Conservation (phyloP, 2,329 filamentous ascomycete species). For the Fusarium albosuccineum region DNA sequence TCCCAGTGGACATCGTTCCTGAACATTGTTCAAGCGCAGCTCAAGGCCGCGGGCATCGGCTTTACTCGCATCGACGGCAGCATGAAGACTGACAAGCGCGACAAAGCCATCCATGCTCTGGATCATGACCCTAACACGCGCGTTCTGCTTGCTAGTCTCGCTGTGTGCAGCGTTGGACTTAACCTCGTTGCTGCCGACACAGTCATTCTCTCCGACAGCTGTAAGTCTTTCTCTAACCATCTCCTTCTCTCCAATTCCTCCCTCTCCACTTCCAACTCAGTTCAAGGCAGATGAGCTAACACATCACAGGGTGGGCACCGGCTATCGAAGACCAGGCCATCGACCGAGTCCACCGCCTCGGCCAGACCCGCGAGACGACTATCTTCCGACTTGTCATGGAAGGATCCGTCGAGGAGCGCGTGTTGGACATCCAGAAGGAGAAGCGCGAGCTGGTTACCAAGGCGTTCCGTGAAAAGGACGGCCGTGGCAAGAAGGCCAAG, state of each 20-base stretch:
- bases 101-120: conserved; percentile 76
- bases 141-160: conserved; percentile 84
- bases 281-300: conserved; percentile 17
- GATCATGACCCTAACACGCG: conserved; percentile 75
- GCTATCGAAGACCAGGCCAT: conserved; percentile 94
- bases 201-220: conserved; percentile 85
- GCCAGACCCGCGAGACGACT: conserved; percentile 82
- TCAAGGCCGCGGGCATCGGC: conserved; percentile 70
- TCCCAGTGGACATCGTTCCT: conserved; percentile 84
- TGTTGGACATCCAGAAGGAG: conserved; percentile 81
- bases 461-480: conserved; percentile 80
- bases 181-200: conserved; percentile 90
- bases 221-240: conserved; percentile 52
- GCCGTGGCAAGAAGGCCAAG: conserved; percentile 65
- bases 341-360: conserved; percentile 87
- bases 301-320: conserved; percentile 81
- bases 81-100: conserved; percentile 79
- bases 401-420: conserved; percentile 82
- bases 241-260: neutral
- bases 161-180: conserved; percentile 86
- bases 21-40: conserved; percentile 76
- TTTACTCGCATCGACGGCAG: conserved; percentile 84
- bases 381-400: conserved; percentile 88
- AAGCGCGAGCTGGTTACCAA: conserved; percentile 83
- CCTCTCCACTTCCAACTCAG: too few species aligned